Percentiles rank a stretch among this genome's conserved stretches.
phyloP scores from a whole-genome alignment of 306 rosid genomes.

The Dryas alaskensis region DNA sequence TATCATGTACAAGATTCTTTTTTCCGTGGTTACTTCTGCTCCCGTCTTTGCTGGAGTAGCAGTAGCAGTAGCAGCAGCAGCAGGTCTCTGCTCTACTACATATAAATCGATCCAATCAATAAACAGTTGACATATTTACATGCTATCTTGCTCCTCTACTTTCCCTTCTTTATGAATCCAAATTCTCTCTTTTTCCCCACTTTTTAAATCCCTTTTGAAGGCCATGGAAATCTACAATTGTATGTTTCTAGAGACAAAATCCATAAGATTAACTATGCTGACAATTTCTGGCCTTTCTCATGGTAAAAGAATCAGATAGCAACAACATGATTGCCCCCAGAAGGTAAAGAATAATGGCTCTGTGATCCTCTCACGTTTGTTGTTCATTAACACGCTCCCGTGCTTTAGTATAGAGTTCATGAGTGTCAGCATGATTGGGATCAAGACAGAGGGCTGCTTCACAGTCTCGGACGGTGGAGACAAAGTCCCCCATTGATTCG shows the following conservation, averaged over 20 bases:
- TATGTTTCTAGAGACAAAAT: slow-evolving; percentile 26
- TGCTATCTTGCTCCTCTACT: slow-evolving; percentile 49
- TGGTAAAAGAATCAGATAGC: slow-evolving; percentile 23
- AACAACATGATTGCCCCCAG: slow-evolving; percentile 32
- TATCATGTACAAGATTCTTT: slow-evolving; percentile 58
- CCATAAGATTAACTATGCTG: slow-evolving; percentile 21
- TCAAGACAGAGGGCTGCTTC: slow-evolving; percentile 90
- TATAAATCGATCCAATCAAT: slow-evolving; percentile 37
- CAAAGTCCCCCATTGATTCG: slow-evolving; percentile 59
- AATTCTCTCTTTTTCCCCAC: slow-evolving; percentile 27
- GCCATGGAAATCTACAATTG: slow-evolving; percentile 27
- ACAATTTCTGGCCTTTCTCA: slow-evolving; percentile 23
- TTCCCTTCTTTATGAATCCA: slow-evolving; percentile 34
- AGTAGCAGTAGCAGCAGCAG: slow-evolving; percentile 28
- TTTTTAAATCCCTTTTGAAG: slow-evolving; percentile 18
- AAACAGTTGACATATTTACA: slow-evolving; percentile 57
- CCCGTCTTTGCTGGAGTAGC: slow-evolving; percentile 33
- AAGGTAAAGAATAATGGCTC: slow-evolving; percentile 23
- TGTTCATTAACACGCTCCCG: slow-evolving; percentile 40
- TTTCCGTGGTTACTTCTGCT: slow-evolving; percentile 31
- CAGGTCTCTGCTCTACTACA: slow-evolving; percentile 37
- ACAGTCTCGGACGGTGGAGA: slow-evolving; percentile 62
- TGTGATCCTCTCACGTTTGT: slow-evolving; percentile 35
- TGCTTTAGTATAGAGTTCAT: slow-evolving; percentile 57
- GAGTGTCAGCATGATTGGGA: slow-evolving; percentile 59